Conservation (phyloP, 2,329 filamentous ascomycete genomes). For the Rhinocladiella similis region DNA sequence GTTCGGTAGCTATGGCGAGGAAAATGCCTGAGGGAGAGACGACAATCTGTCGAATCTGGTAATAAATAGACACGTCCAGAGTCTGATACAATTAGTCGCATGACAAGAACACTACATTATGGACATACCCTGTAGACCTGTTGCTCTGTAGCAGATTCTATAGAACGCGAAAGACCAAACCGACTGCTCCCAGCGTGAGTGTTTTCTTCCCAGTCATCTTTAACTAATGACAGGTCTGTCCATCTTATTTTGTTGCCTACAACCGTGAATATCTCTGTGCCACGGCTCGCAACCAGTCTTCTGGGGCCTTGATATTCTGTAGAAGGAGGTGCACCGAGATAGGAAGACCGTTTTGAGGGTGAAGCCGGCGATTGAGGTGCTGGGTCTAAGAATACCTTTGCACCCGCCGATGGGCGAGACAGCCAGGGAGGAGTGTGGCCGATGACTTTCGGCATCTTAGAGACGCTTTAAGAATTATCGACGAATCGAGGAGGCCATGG, state of each 20-base stretch:
- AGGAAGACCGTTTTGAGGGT: constrained; percentile 36
- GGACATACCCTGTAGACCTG: constrained; percentile 48
- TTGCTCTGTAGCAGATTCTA: not conserved
- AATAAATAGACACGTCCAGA: constrained; percentile 74
- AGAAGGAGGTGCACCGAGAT: constrained; percentile 30
- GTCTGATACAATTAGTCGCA: constrained; percentile 38
- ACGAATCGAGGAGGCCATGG: not conserved
- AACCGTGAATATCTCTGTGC: constrained; percentile 85
- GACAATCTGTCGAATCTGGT: constrained; percentile 79
- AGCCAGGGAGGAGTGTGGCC: constrained; percentile 88
- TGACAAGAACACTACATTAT: not conserved
- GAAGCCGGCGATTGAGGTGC: constrained; percentile 45
- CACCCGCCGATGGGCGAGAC: constrained; percentile 72
- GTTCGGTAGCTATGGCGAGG: constrained; percentile 76
- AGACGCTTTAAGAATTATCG: not conserved
- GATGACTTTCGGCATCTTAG: constrained; percentile 78
- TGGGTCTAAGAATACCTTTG: constrained; percentile 68
- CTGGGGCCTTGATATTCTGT: constrained; percentile 42
- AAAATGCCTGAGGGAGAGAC: constrained; percentile 81
- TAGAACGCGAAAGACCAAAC: constrained; percentile 11
- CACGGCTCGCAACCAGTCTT: constrained; percentile 73
- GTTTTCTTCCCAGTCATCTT: constrained; percentile 57
- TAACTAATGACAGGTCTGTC: constrained; percentile 79
- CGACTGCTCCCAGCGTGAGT: constrained; percentile 21
- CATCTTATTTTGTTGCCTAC: constrained; percentile 88